phyloP scores from a whole-genome alignment of 352 stramenopile genomes.

The Globisporangium iwayamae region DNA sequence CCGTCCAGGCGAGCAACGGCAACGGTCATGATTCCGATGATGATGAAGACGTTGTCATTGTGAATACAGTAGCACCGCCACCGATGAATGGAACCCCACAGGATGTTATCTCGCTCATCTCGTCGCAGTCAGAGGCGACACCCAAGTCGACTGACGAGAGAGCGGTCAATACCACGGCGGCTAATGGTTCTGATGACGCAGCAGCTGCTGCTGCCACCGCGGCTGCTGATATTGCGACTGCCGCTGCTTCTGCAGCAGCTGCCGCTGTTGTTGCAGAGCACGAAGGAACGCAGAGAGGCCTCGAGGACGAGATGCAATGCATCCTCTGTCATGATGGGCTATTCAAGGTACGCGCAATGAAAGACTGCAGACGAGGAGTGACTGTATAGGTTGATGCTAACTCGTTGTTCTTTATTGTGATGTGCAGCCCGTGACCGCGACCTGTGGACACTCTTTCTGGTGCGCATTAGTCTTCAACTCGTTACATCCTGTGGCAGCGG shows the following conservation, averaged over 20 bases:
- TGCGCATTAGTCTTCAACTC: conserved; percentile 10
- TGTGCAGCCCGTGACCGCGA: conserved; percentile 33
- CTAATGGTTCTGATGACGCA: neutral
- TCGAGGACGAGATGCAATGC: conserved; percentile 41
- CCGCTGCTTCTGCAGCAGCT: neutral
- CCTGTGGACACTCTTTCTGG: conserved; percentile 58
- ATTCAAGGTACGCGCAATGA: conserved; percentile 33
- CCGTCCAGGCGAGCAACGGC: neutral
- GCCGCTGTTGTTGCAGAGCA: neutral
- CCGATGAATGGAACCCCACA: neutral
- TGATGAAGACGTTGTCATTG: neutral
- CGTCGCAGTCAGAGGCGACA: neutral
- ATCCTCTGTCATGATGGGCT: conserved; percentile 52
- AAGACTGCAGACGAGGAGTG: too few relatives aligned
- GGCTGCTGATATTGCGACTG: neutral
- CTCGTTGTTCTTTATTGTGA: neutral
- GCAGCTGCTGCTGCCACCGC: neutral
- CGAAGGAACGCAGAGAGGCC: neutral
- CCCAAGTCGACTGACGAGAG: neutral
- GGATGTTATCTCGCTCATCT: neutral
- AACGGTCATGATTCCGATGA: neutral
- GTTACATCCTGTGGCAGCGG: too few relatives aligned
- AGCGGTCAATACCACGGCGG: neutral
- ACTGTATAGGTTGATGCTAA: too few relatives aligned
- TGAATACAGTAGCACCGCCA: neutral